phyloP scores from a whole-genome alignment of 257 asterid species.

The Capsicum pubescens region DNA sequence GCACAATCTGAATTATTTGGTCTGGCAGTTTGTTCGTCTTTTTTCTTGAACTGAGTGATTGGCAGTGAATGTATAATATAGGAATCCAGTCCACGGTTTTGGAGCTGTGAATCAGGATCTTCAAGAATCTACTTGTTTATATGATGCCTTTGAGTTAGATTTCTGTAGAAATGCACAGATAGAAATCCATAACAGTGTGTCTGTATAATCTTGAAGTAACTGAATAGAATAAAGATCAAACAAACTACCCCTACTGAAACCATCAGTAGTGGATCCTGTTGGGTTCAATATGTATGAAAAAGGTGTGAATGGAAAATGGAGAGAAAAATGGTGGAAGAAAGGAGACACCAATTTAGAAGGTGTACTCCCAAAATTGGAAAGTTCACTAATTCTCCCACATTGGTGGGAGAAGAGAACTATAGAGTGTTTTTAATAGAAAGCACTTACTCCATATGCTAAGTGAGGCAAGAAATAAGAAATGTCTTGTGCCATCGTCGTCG shows the following conservation, averaged over 20 bases:
- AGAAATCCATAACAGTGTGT: conserved; percentile 39
- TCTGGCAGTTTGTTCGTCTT: conserved; percentile 23
- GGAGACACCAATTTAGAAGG: no score
- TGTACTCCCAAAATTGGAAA: no score
- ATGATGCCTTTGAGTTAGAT: conserved; percentile 44
- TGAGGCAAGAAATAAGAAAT: no score
- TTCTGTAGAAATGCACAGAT: conserved; percentile 32
- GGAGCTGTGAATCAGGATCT: conserved; percentile 55
- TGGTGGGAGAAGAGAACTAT: no score
- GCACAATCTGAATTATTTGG: conserved; percentile 50
- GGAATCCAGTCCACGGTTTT: conserved; percentile 63
- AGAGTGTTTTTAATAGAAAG: no score
- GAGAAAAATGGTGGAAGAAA: no score
- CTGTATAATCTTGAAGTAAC: conserved; percentile 53
- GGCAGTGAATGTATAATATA: conserved; percentile 63
- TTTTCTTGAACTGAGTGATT: conserved; percentile 56
- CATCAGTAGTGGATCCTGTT: conserved; percentile 42
- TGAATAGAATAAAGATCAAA: conserved; percentile 49
- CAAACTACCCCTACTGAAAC: conserved; percentile 55
- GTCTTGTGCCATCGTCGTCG: no score
- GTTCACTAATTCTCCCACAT: no score
- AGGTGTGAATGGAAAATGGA: no score
- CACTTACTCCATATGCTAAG: no score
- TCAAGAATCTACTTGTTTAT: conserved; percentile 46
- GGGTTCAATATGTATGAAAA: no score